Percentiles rank a stretch among this genome's conserved stretches.
These are phyloP conservation scores for Tilletia indica DNA, from an alignment of 1,284 basidiomycete genomes.

Conservation along the genomic window DNA sequence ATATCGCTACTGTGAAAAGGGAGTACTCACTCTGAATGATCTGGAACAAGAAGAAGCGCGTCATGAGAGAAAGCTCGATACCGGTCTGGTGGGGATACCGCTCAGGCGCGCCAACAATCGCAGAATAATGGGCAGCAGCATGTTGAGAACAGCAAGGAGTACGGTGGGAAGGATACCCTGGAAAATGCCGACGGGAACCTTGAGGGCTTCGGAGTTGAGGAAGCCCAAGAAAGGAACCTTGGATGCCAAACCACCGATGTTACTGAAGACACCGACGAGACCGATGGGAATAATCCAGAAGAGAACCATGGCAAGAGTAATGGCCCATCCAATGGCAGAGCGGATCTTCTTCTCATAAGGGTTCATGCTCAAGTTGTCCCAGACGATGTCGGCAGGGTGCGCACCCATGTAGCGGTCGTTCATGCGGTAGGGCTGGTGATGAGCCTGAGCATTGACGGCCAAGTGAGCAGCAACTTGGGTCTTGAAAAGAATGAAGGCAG, in stretches of 20 bases:
- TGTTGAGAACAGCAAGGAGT: constrained; percentile 81
- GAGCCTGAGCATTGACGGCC: constrained; percentile 35
- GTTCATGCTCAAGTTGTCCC: constrained; percentile 81
- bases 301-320: constrained; percentile 66
- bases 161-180: constrained; percentile 73
- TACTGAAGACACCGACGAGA: constrained; percentile 81
- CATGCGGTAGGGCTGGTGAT: constrained; percentile 51
- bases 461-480: constrained; percentile 71
- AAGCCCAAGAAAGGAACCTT: constrained; percentile 73
- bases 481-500: constrained; percentile 84
- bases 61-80: constrained; percentile 86
- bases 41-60: constrained; percentile 88
- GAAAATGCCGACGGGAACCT: constrained; percentile 72
- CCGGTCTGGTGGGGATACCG: constrained; percentile 76
- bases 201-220: constrained; percentile 66
- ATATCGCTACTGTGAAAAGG: not conserved
- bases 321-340: constrained; percentile 59
- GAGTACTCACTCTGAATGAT: constrained; percentile 40
- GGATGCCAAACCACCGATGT: constrained; percentile 67
- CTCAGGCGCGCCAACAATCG: constrained; percentile 73
- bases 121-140: constrained; percentile 82
- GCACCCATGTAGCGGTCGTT: constrained; percentile 40
- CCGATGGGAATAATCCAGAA: constrained; percentile 63
- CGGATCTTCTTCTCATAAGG: constrained; percentile 78
- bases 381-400: constrained; percentile 71